phyloP scores from a whole-genome alignment of 805 yeast species.

The Kazachstania psychrophila region DNA sequence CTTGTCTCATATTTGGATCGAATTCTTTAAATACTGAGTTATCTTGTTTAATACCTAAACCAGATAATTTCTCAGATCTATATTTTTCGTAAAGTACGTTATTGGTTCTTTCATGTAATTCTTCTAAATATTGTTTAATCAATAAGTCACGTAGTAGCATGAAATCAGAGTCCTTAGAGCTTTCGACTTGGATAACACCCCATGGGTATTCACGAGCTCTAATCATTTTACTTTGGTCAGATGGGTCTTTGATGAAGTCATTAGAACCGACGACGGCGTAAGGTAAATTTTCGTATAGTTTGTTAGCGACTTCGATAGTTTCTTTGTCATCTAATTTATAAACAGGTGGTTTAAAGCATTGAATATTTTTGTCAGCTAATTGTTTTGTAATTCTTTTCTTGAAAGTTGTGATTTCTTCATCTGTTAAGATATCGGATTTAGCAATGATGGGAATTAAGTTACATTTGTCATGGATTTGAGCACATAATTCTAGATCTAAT shows the following conservation, averaged over 20 bases:
- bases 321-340: conserved; percentile 84
- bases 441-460: conserved; percentile 92
- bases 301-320: conserved; percentile 52
- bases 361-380: conserved; percentile 62
- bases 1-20: conserved; percentile 86
- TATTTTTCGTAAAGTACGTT: conserved; percentile 76
- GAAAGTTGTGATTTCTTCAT: conserved; percentile 69
- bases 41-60: conserved; percentile 88
- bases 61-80: conserved; percentile 70
- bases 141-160: conserved; percentile 79
- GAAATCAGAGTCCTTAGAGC: conserved; percentile 89
- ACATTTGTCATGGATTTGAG: conserved; percentile 78
- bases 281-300: conserved; percentile 66
- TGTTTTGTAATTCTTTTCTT: conserved; percentile 73
- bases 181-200: conserved; percentile 94
- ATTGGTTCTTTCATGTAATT: conserved; percentile 77
- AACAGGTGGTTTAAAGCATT: conserved; percentile 65
- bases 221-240: conserved; percentile 76
- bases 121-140: conserved; percentile 86
- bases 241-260: conserved; percentile 51
- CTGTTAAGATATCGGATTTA: conserved; percentile 86
- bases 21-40: conserved; percentile 87
- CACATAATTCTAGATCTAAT: conserved; percentile 81
- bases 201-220: conserved; percentile 94
- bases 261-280: conserved; percentile 94